Base-by-base conservation (phyloP, 2,329 filamentous ascomycete genomes). In the Epichloe typhina region DNA sequence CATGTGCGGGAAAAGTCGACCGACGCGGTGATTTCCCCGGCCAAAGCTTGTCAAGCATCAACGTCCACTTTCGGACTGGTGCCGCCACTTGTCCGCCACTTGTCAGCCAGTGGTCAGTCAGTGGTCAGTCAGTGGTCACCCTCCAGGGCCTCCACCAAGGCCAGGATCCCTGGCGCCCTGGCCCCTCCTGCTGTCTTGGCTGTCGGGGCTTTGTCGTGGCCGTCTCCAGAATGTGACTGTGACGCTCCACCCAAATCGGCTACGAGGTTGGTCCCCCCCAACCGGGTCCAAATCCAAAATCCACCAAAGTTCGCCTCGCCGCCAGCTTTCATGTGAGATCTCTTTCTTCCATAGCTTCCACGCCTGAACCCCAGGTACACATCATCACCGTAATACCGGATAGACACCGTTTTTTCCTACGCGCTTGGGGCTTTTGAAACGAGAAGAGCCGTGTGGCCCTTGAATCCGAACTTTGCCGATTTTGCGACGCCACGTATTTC, bases 161-260 rank as follows among this genome's bases (percentile, higher is more conserved):
- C 9, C 8, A 19, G 36, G 36, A 42, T 42, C 38, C 42, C 45
- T 47, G 43, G 23, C 48, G 23, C 48, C 51, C 35, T 17, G 41
- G 44, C 45, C 45, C 21, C 45, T 39, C 31, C 45, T 36, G 7
- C 37, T 40, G 19, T 42, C 42, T 46, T 50, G 40, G 46, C 12
- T 33, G 23, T 26, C 23, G 2, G 6, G 23, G 23, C 23, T n/a
- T 17, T 23, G 23, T 26, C 23, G 26, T 50, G 40, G 46, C 19
- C 3, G 19, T 37, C 23, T 42, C 39, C 39, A 49, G 46, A 33
- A 9, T 42, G 46, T 35, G 44, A 15, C 47, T 26, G 23, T 26
- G 23, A 26, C 23, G 48, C 39, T 46, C 48, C 51, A 53, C 48
- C 40, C 51, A 37, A 47, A 53, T 50, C 51, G 51, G 21, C 44